Conservation (phyloP, 1,284 basidiomycete genomes). For the Nidula niveotomentosa region DNA sequence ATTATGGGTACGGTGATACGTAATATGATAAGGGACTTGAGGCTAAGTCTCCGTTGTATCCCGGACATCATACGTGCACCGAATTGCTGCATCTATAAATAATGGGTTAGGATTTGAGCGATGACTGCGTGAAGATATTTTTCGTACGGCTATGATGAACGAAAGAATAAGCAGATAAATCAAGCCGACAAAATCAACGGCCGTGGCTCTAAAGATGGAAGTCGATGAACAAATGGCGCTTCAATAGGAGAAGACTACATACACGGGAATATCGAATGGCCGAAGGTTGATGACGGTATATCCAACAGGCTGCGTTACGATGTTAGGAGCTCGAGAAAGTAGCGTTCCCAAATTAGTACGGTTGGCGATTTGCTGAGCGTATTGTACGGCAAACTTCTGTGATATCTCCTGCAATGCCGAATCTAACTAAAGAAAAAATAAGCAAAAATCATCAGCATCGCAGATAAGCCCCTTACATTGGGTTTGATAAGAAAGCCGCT, state of each 20-base stretch:
- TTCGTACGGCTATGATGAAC: constrained; percentile 29
- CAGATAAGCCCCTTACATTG: no score
- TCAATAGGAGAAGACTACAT: constrained; percentile 5
- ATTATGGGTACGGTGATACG: no score
- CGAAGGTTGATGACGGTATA: constrained; percentile 56
- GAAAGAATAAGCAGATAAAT: constrained; percentile 73
- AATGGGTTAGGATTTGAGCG: constrained; percentile 24
- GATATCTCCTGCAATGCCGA: no score
- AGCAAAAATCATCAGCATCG: no score
- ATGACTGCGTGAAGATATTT: constrained; percentile 9
- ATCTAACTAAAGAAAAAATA: no score
- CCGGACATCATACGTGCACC: constrained; percentile 14
- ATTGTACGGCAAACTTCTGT: no score
- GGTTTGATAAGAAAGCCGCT: no score
- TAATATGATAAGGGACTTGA: no score
- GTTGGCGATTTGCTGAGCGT: no score
- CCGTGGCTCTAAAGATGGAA: constrained; percentile 49
- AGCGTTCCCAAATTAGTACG: no score
- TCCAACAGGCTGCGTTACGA: constrained; percentile 33
- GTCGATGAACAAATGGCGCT: neutral
- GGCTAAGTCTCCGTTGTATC: no score
- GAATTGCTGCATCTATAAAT: constrained; percentile 50
- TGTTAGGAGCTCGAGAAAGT: no score
- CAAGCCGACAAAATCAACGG: constrained; percentile 68
- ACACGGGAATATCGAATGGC: constrained; percentile 68